phyloP scores from a whole-genome alignment of 2,329 filamentous ascomycete genomes.

The Lachnellula suecica region DNA sequence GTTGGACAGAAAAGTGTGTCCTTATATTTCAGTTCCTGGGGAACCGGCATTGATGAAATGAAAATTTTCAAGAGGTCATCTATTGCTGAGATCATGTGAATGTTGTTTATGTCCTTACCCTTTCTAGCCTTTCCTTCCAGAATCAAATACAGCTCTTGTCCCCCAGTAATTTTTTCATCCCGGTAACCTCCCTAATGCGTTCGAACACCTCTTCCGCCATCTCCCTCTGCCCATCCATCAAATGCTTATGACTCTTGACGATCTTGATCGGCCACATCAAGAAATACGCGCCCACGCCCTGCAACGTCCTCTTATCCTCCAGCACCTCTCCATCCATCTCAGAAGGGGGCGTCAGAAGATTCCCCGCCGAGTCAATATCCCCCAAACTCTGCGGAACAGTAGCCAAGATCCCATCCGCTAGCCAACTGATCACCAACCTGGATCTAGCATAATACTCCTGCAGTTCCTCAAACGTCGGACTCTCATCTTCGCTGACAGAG shows the following conservation, averaged over 20 bases:
- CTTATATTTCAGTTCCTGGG: no score
- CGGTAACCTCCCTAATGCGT: conserved; percentile 39
- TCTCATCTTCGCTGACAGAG: neutral
- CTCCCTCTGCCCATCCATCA: conserved; percentile 30
- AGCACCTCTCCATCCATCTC: conserved; percentile 17
- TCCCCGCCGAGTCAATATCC: conserved; percentile 30
- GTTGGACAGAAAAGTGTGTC: no score
- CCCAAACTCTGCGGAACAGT: conserved; percentile 39
- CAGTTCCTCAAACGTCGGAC: neutral
- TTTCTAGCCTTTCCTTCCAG: no score
- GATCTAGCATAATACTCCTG: neutral
- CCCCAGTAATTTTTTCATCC: conserved; percentile 38
- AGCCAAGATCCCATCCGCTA: conserved; percentile 36
- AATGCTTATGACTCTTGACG: conserved; percentile 28
- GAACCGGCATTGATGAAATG: neutral
- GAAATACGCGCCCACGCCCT: conserved; percentile 38
- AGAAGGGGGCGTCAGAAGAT: neutral
- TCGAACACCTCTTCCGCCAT: conserved; percentile 33
- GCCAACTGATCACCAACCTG: conserved; percentile 20
- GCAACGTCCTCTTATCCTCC: conserved; percentile 15
- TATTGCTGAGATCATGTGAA: no score
- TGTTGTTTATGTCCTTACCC: no score
- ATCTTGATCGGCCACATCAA: conserved; percentile 40
- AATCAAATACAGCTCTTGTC: conserved; percentile 22
- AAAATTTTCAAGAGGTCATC: no score